phyloP scores from a whole-genome alignment of 805 yeast species.

The Schwanniomyces sp. region DNA sequence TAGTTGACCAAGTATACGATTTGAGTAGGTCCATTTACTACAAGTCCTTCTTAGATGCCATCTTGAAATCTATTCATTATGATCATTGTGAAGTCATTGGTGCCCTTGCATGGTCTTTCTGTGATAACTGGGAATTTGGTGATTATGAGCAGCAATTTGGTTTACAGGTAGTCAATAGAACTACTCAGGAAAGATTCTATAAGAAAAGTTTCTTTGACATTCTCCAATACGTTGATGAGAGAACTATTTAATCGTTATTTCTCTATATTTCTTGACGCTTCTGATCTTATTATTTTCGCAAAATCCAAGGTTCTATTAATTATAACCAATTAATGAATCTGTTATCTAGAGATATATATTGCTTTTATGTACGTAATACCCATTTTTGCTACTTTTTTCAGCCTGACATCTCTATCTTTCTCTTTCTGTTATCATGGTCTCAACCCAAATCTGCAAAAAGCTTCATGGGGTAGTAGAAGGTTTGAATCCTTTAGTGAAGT shows the following conservation, averaged over 20 bases:
- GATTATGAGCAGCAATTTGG: slow-evolving; percentile 20
- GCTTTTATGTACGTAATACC: too few species aligned
- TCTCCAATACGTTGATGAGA: slow-evolving; percentile 11
- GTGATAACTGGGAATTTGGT: slow-evolving; percentile 36
- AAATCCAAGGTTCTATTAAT: too few species aligned
- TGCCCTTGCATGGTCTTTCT: slow-evolving; percentile 31
- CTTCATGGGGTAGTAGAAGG: too few species aligned
- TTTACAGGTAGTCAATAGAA: slow-evolving; percentile 22
- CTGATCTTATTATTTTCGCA: too few species aligned
- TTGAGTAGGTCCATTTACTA: slow-evolving; percentile 26
- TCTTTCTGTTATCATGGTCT: too few species aligned
- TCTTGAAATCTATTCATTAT: slow-evolving; percentile 19
- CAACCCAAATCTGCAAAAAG: too few species aligned
- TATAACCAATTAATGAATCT: too few species aligned
- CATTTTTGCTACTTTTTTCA: too few species aligned
- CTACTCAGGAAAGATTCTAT: slow-evolving; percentile 24
- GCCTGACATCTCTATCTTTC: too few species aligned
- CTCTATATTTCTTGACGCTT: too few species aligned
- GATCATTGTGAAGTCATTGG: slow-evolving; percentile 27
- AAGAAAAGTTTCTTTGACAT: slow-evolving; percentile 20
- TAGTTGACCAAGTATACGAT: slow-evolving; percentile 25
- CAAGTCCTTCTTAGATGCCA: slow-evolving; percentile 23
- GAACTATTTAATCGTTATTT: slow-evolving; percentile 1
- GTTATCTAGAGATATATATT: too few species aligned
- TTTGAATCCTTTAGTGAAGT: too few species aligned